phyloP scores from a whole-genome alignment of 352 stramenopile species.

The Phytophthora fragariaefolia region DNA sequence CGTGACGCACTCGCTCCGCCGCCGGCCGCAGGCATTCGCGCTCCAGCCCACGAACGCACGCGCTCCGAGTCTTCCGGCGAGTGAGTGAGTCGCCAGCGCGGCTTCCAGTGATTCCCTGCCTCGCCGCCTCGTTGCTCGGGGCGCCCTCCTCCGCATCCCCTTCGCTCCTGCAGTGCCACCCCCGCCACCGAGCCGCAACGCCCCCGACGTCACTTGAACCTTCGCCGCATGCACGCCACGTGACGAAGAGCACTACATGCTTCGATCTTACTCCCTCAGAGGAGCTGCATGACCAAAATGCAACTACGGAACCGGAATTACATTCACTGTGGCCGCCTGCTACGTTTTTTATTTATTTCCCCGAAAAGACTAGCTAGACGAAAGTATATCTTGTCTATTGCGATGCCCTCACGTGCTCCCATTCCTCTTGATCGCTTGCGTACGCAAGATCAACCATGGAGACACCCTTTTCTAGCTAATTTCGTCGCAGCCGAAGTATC shows the following conservation, averaged over 20 bases:
- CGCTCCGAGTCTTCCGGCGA: slow-evolving; percentile 23
- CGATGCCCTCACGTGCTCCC: neutral
- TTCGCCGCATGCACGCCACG: slow-evolving; percentile 41
- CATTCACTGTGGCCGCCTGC: too few relatives aligned
- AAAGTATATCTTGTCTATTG: too few relatives aligned
- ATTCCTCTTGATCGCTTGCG: neutral
- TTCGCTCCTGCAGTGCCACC: neutral
- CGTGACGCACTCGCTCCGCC: slow-evolving; percentile 20
- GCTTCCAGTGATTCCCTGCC: slow-evolving; percentile 18
- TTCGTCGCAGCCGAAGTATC: slow-evolving; percentile 7
- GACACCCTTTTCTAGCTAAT: slow-evolving; percentile 8
- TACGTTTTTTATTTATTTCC: too few relatives aligned
- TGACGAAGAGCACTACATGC: too few relatives aligned
- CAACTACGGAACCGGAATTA: too few relatives aligned
- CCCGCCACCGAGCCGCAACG: neutral
- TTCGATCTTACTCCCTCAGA: too few relatives aligned
- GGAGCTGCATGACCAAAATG: too few relatives aligned
- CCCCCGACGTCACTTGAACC: slow-evolving; percentile 15
- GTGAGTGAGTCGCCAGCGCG: slow-evolving; percentile 19
- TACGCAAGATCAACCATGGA: neutral
- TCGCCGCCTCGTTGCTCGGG: neutral
- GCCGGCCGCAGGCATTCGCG: slow-evolving; percentile 23
- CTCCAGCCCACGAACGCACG: slow-evolving; percentile 21
- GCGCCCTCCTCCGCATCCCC: neutral
- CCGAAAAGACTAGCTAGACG: too few relatives aligned